These are phyloP conservation scores for Ganoderma meredithae DNA, from an alignment of 1,284 basidiomycete species.

Conservation along the genomic window DNA sequence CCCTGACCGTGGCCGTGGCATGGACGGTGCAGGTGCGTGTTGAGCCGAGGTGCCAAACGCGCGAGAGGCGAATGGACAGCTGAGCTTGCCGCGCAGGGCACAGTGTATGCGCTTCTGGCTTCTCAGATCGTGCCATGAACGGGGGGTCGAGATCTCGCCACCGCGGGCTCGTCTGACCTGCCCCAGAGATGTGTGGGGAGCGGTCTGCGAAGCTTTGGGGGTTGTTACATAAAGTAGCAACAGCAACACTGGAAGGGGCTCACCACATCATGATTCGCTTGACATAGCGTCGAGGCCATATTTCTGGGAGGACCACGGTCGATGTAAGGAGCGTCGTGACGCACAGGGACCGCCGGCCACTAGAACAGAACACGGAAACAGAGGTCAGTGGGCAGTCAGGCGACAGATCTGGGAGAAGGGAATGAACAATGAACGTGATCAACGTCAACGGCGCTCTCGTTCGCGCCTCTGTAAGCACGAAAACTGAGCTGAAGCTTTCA, in stretches of 20 bases:
- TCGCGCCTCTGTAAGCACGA: too few species aligned
- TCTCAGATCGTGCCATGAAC: constrained; percentile 1
- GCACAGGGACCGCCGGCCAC: constrained; percentile 3
- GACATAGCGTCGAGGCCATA: neutral
- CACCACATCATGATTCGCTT: constrained; percentile 4
- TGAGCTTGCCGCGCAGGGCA: neutral
- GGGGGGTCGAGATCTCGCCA: neutral
- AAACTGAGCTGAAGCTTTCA: neutral
- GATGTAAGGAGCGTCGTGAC: constrained; percentile 5
- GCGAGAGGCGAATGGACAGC: neutral
- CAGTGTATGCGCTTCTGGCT: neutral
- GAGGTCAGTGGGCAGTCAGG: neutral
- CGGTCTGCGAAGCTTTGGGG: neutral
- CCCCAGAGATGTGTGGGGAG: constrained; percentile 1
- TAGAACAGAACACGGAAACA: constrained; percentile 8
- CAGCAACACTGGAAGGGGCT: neutral
- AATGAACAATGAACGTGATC: neutral
- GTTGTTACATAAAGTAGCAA: neutral
- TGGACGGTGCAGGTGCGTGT: neutral
- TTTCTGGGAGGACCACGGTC: neutral
- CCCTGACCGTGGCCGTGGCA: neutral
- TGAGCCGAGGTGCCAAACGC: neutral
- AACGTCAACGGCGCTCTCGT: neutral
- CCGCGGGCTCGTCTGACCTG: neutral
- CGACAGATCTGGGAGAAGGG: neutral